Conservation (phyloP, 2,329 filamentous ascomycete genomes). For the Claviceps spartinae region DNA sequence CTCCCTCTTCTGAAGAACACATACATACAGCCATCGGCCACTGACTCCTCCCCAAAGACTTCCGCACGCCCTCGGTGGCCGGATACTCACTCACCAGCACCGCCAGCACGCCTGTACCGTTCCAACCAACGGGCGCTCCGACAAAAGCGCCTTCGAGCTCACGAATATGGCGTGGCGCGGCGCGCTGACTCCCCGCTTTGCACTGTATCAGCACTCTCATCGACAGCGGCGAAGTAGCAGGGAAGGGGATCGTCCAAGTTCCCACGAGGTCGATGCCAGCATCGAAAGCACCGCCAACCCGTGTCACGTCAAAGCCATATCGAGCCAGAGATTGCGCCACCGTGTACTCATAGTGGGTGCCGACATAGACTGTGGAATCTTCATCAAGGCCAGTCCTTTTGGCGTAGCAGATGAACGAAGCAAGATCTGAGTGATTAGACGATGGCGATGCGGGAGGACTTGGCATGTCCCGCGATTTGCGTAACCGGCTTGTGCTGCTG, state of each 20-base stretch:
- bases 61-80: conserved; percentile 66
- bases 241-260: conserved; percentile 43
- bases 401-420: conserved; percentile 53
- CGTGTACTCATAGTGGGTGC: conserved; percentile 68
- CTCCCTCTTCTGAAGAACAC: conserved; percentile 44
- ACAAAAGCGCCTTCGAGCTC: conserved; percentile 69
- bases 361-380: conserved; percentile 48
- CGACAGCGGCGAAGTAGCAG: conserved; percentile 13
- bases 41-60: conserved; percentile 51
- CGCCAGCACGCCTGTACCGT: conserved; percentile 49
- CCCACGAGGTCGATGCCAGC: conserved; percentile 64
- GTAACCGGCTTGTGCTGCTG: not conserved
- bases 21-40: conserved; percentile 63
- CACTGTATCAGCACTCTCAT: conserved; percentile 49
- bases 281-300: conserved; percentile 54
- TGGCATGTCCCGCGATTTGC: not conserved
- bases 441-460: conserved; percentile 32
- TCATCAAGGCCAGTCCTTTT: conserved; percentile 39
- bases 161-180: conserved; percentile 49
- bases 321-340: conserved; percentile 40
- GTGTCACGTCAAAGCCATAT: conserved; percentile 50
- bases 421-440: conserved; percentile 46
- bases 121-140: conserved; percentile 61
- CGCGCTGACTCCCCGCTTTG: conserved; percentile 43
- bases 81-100: conserved; percentile 54